A percentile compares a stretch with the other conserved stretches of the same genome.
These are phyloP conservation scores for Astrephomene gubernaculifera DNA, from an alignment of 139 green algal species.

Conservation along the genomic window DNA sequence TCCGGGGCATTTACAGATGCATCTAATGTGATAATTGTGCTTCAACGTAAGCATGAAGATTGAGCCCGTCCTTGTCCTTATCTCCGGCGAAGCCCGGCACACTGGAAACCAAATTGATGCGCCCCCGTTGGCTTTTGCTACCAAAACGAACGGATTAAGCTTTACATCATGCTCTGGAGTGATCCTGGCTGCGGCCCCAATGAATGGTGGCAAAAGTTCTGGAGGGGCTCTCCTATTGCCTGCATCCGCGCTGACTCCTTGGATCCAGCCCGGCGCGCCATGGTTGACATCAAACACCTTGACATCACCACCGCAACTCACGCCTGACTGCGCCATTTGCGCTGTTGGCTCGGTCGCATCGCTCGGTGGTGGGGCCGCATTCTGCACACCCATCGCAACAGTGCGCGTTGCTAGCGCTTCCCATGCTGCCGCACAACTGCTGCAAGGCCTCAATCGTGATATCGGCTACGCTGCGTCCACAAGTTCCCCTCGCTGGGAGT, in stretches of 20 bases:
- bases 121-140: not conserved
- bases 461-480: not conserved
- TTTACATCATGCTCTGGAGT: constrained; percentile 31
- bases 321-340: not conserved
- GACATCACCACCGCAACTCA: not conserved
- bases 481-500: not conserved
- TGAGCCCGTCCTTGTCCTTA: constrained; percentile 18
- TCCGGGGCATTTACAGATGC: too few relatives aligned
- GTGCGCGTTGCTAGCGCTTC: not conserved
- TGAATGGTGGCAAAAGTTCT: not conserved
- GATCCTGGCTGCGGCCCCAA: not conserved
- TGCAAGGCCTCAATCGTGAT: constrained; percentile 24
- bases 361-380: not conserved
- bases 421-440: not conserved
- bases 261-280: not conserved
- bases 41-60: not conserved
- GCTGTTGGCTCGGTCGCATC: not conserved
- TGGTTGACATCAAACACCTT: not conserved
- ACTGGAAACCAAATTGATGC: not conserved
- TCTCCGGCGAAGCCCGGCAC: not conserved
- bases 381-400: not conserved
- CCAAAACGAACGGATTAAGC: not conserved
- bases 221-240: not conserved
- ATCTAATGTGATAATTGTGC: not conserved
- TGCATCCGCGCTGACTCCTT: not conserved